Conservation (phyloP, 345 rosid species). For the Syzygium oleosum region DNA sequence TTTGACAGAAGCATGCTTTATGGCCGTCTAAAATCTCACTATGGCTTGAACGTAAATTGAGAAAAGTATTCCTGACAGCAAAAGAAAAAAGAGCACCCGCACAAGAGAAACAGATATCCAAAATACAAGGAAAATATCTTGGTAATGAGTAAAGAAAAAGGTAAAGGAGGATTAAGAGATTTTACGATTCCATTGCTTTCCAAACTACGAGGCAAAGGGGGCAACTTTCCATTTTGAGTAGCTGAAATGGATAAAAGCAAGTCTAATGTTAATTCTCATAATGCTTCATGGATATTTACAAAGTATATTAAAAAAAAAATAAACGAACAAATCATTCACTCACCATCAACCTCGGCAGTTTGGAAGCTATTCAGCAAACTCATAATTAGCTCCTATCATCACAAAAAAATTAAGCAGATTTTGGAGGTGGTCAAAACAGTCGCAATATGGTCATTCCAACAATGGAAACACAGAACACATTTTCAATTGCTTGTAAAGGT, state of each 20-base stretch:
- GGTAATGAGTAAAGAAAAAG: background rate
- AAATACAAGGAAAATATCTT: background rate
- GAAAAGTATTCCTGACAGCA: background rate
- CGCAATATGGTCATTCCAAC: background rate
- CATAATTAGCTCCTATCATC: conserved; percentile 64
- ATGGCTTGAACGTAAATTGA: background rate
- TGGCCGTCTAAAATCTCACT: background rate
- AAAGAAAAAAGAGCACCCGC: background rate
- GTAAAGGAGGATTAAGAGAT: background rate
- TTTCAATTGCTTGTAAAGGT: background rate
- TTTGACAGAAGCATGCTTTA: background rate
- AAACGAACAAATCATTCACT: conserved; percentile 11
- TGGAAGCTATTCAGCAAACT: conserved; percentile 65
- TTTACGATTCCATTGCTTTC: conserved; percentile 73
- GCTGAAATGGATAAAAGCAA: conserved; percentile 28
- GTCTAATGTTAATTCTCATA: background rate
- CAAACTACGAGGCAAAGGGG: conserved; percentile 48
- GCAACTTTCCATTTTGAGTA: conserved; percentile 80
- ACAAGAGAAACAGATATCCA: background rate
- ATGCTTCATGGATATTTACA: background rate
- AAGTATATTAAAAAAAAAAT: background rate
- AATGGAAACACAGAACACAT: background rate
- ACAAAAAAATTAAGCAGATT: conserved; percentile 8
- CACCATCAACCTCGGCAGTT: conserved; percentile 66
- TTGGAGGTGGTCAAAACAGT: background rate